Base-by-base conservation (phyloP, 2,329 filamentous ascomycete species). In the Corynespora cassiicola region DNA sequence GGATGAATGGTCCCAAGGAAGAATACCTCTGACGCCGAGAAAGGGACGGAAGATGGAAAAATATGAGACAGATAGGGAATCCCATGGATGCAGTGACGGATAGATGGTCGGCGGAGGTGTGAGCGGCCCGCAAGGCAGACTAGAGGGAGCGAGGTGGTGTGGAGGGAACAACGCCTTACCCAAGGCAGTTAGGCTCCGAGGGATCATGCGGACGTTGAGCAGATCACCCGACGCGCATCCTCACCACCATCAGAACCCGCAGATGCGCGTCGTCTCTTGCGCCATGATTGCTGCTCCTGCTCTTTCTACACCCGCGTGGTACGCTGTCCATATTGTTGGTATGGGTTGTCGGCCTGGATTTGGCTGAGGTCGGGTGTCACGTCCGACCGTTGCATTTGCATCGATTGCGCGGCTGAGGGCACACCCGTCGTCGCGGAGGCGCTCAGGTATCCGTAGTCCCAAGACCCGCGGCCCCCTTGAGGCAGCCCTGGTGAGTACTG, bases 251-350 rank as follows among this genome's bases (percentile, higher is more conserved):
- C 37, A 47, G 42, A 39, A 34, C 38, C 38, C 37, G 38, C 43
- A 43, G 36, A 36, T 52, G 45, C 31, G 31, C 15, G 29, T 21
- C 17, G 30, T 49, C 45, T 42, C 34, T 32, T 37, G 38, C 28
- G 15, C 15, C 31, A 31, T 43, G 19, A 37, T 32, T 36, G 35
- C 26, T 28, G 30, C 26, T 36, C 33, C 26, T 34, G 35, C 17
- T 45, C 37, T 36, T 42, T 33, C 54, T 60, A 68, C 36, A 65
- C 61, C 36, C 61, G 64, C 45, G 65, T 66, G 26, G 64, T 68
- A 49, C 61, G 62, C 50, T 68, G 63, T 31, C 54, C 60, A 33
- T 68, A 69, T 27, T 59, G 61, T 37, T 65, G 61, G 56, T 69
- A 68, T 33, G 53, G 39, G 37, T 56, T 56, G 39, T 60, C 57